Percentiles rank a stretch among this genome's conserved stretches.
Conservation (phyloP, 129 eudicot species). For the Tagetes erecta region DNA sequence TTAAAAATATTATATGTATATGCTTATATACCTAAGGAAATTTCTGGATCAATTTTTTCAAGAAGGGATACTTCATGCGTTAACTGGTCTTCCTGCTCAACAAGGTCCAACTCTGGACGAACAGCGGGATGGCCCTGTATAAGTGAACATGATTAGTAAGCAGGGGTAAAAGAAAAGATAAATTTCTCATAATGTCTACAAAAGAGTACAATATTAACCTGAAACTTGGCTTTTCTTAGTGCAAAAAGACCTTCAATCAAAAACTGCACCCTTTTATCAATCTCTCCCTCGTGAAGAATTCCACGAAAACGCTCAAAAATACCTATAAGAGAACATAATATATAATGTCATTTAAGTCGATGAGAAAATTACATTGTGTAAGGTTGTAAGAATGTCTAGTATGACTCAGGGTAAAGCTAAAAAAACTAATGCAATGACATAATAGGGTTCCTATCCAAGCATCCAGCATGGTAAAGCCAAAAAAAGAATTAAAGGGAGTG, state of each 20-base stretch:
- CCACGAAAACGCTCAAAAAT: constrained; percentile 98
- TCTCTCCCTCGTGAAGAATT: constrained; percentile 98
- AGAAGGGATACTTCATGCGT: constrained; percentile 88
- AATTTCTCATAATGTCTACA: not conserved
- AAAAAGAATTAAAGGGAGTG: not conserved
- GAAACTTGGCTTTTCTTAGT: constrained; percentile 85
- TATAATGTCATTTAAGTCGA: not conserved
- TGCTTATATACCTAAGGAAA: constrained; percentile 51
- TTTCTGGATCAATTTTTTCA: constrained; percentile 78
- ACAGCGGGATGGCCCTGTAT: constrained; percentile 87
- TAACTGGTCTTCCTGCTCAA: constrained; percentile 87
- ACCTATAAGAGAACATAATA: constrained; percentile 41
- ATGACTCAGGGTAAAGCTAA: not conserved
- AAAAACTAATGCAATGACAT: not conserved
- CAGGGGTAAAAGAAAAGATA: constrained; percentile 2
- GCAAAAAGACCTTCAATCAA: constrained; percentile 95
- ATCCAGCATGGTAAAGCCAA: not conserved
- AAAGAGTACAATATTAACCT: constrained; percentile 47
- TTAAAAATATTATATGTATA: constrained; percentile 1
- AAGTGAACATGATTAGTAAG: constrained; percentile 1
- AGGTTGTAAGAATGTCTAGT: not conserved
- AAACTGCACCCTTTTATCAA: constrained; percentile 91
- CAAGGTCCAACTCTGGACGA: constrained; percentile 93
- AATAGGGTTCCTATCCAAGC: not conserved
- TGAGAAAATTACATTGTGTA: not conserved